A percentile compares a stretch with the other conserved stretches of the same genome.
phyloP scores from a whole-genome alignment of 129 eudicot species.

The Flaveria trinervia region DNA sequence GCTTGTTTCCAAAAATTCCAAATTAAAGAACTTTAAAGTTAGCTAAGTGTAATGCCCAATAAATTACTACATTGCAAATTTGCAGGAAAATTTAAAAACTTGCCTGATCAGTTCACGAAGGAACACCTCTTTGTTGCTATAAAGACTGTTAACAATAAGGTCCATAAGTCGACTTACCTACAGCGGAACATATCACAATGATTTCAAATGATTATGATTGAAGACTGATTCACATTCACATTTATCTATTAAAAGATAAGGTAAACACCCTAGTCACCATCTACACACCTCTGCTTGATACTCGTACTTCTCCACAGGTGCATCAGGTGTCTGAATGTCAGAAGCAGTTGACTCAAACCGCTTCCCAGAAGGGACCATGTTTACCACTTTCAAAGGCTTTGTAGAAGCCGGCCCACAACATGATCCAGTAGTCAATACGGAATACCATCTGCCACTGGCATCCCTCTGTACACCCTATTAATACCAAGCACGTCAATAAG shows the following conservation, averaged over 20 bases:
- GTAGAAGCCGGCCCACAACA: conserved; percentile 33
- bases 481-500: conserved; percentile 10
- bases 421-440: conserved; percentile 38
- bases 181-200: conserved; percentile 5
- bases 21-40: background rate
- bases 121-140: conserved; percentile 94
- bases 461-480: conserved; percentile 56
- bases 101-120: conserved; percentile 98
- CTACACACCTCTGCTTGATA: conserved; percentile 92
- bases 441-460: conserved; percentile 53
- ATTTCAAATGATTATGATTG: background rate
- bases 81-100: background rate
- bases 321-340: conserved; percentile 51
- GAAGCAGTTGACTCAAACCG: conserved; percentile 81
- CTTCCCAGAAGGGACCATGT: conserved; percentile 35
- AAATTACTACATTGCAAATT: conserved; percentile 7
- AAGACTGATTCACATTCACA: background rate
- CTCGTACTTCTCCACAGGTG: conserved; percentile 76
- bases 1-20: background rate
- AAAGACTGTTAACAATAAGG: conserved; percentile 91
- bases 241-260: background rate
- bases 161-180: conserved; percentile 99
- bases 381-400: conserved; percentile 36
- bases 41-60: background rate
- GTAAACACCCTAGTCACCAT: background rate